phyloP scores from a whole-genome alignment of 352 stramenopile species.

The Globisporangium echinulatum region DNA sequence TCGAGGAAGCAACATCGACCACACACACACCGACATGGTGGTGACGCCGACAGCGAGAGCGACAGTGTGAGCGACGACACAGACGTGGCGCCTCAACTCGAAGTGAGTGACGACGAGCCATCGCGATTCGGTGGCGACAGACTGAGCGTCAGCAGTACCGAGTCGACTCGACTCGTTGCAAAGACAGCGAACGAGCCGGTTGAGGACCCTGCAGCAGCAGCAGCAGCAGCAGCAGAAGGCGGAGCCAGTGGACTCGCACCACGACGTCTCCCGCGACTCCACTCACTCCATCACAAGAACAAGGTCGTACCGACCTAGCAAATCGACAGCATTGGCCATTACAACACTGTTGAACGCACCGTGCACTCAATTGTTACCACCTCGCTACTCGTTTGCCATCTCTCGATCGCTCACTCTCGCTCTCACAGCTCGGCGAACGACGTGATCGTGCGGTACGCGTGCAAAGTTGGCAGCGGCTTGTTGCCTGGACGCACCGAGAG shows the following conservation, averaged over 20 bases:
- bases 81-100: neutral
- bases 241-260: neutral
- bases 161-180: neutral
- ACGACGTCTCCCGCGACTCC: neutral
- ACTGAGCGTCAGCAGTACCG: neutral
- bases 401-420: neutral
- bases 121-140: neutral
- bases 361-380: neutral
- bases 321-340: no score
- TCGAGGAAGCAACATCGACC: conserved; percentile 6
- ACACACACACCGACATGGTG: neutral
- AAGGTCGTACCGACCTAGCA: conserved; percentile 15
- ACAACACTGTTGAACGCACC: no score
- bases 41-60: neutral
- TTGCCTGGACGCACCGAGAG: conserved; percentile 87
- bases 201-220: neutral
- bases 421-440: conserved; percentile 55
- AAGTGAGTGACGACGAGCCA: neutral
- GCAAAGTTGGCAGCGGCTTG: conserved; percentile 47
- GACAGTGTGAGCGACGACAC: neutral
- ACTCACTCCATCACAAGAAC: conserved; percentile 3
- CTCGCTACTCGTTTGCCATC: neutral
- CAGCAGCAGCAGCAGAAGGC: neutral
- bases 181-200: conserved; percentile 2
- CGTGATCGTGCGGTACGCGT: conserved; percentile 45